Conservation (phyloP, 225 moss, liverwort and hornwort species). For the Physcomitrellopsis africana region DNA sequence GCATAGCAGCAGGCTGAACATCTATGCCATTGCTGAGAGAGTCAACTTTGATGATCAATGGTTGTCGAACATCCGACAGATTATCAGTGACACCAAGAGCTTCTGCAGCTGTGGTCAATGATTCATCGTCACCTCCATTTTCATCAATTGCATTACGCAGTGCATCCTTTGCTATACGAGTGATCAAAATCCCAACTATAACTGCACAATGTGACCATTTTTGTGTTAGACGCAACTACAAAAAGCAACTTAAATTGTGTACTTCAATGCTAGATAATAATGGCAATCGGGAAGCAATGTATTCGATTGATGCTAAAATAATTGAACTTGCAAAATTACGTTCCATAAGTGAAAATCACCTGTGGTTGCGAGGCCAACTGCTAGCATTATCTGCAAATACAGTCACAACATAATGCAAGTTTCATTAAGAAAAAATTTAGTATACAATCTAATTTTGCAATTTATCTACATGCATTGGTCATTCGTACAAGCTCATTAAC, state of each 20-base stretch:
- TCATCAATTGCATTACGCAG: slow-evolving; percentile 46
- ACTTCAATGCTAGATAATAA: no score
- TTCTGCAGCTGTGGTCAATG: slow-evolving; percentile 33
- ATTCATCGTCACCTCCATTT: slow-evolving; percentile 27
- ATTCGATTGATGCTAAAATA: background rate
- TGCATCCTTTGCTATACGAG: slow-evolving; percentile 46
- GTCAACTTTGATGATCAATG: slow-evolving; percentile 45
- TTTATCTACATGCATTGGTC: background rate
- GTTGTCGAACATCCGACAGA: slow-evolving; percentile 43
- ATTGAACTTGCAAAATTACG: background rate
- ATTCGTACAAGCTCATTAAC: background rate
- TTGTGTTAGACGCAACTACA: background rate
- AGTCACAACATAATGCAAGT: slow-evolving; percentile 5
- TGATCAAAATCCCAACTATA: slow-evolving; percentile 35
- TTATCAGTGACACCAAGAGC: slow-evolving; percentile 27
- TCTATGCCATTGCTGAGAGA: slow-evolving; percentile 39
- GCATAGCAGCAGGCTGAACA: slow-evolving; percentile 29
- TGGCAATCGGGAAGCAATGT: background rate
- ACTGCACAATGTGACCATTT: slow-evolving; percentile 29
- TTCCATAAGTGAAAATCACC: slow-evolving; percentile 9
- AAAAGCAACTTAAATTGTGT: no score
- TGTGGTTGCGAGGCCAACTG: slow-evolving; percentile 49
- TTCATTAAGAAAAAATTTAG: background rate
- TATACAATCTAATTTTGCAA: slow-evolving; percentile 1
- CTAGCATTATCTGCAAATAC: slow-evolving; percentile 60